Evolutionary conservation across 1,284 basidiomycete genomes (phyloP), one percentile per base, ranked within the genome.

Genomic region (Tausonia pullulans): DNA sequence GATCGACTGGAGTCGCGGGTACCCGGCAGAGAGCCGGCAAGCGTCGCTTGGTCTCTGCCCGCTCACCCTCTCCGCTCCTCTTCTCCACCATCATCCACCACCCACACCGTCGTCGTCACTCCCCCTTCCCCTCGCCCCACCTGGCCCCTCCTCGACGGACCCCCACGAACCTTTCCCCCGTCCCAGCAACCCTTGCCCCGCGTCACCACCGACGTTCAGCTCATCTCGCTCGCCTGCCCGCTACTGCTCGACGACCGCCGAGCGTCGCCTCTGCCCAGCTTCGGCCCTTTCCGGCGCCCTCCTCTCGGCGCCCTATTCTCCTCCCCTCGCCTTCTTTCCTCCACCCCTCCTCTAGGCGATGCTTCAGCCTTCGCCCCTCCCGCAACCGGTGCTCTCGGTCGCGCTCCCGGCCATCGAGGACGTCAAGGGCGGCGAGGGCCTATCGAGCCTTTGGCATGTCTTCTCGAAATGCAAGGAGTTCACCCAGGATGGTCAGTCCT

Each of bases 401-500:
- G 58, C 59, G 7, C 55, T 65, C 8, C 64, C 64, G 13, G 53
- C 59, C 3, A 59, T 65, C 50, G 49, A 65, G 48, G 60, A 65
- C 56, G 54, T 61, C 49, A 65, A 65, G 46, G 64, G 64, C 13
- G 63, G 63, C 16, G 64, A 65, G 52, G 64, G 54, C 5, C 58
- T 65, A 7, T 40, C 44, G 8, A 39, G 27, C 13, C 57, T 65
- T 9, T 65, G 64, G 64, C 50, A 45, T 14, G 64, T 65, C 2
- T 65, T 65, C 41, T 52, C 64, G 44, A 65, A 65, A 41, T 65
- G 64, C 56, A 60, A 65, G 56, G 44, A 58, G 13, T 57, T 48
- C 8, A 65, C 62, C 50, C 58, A 65, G 40, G 55, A 62, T 27
- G 64, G 62, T 54, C 50, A 3, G 3, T 48, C n/a, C 49, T 51